Percentiles rank a stretch among this genome's conserved stretches.
These are phyloP conservation scores for Mortierella sp. DNA, from an alignment of 371 early-diverging fungal species.

Conservation along the genomic window DNA sequence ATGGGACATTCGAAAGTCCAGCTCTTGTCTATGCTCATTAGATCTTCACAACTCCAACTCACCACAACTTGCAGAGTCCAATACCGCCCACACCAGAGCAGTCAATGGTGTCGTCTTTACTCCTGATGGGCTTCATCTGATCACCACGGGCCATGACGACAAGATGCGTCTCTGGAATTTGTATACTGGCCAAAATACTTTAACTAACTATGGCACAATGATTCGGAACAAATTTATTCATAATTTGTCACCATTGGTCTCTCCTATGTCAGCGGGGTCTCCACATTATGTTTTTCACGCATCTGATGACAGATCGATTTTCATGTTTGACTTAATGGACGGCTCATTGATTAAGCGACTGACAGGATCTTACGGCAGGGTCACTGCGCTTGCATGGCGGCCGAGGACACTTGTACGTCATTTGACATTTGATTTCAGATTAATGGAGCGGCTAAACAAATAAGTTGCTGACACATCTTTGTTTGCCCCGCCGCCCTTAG, in stretches of 20 bases:
- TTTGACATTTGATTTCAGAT: background rate
- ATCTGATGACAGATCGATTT: constrained; percentile 70
- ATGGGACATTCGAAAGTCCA: constrained; percentile 89
- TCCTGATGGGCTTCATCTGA: constrained; percentile 70
- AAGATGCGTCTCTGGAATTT: constrained; percentile 86
- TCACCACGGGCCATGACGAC: constrained; percentile 81
- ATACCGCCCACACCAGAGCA: constrained; percentile 77
- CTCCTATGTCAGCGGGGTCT: constrained; percentile 53
- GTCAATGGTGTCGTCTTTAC: constrained; percentile 81
- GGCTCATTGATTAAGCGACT: constrained; percentile 69
- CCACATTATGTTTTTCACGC: constrained; percentile 64
- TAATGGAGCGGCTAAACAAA: background rate
- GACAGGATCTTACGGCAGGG: constrained; percentile 74
- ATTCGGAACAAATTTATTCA: constrained; percentile 66
- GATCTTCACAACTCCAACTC: constrained; percentile 72
- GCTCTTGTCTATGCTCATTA: constrained; percentile 67
- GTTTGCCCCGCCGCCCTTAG: constrained; percentile 40
- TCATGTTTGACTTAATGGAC: constrained; percentile 70
- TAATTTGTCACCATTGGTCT: constrained; percentile 61
- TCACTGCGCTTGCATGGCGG: constrained; percentile 70
- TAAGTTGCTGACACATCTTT: background rate
- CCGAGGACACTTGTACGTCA: constrained; percentile 58
- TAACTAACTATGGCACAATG: constrained; percentile 75
- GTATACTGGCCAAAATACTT: constrained; percentile 71
- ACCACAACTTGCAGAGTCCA: constrained; percentile 63